Evolutionary conservation across 1,284 basidiomycete species (phyloP), one percentile per base, ranked within the genome.

Genomic region (Bjerkandera adusta): DNA sequence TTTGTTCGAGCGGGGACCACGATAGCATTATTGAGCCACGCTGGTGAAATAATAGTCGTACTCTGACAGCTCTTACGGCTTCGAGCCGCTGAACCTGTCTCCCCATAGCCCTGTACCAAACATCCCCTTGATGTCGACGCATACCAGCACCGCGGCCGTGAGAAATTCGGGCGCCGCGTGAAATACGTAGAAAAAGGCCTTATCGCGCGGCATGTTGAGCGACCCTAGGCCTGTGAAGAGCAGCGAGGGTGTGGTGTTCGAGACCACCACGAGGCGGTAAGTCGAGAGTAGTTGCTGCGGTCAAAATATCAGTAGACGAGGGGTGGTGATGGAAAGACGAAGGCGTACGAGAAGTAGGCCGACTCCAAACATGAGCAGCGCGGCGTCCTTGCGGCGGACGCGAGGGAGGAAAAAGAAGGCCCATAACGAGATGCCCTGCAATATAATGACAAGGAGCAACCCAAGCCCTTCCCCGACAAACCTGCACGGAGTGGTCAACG

Each of bases 151-250:
- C 25, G 57, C 54, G 12, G 52, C 61, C 4, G 63, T 60, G 26
- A 70, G 24, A 67, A 68, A 73, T 51, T 76, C 74, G 1, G 70
- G 71, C 11, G 71, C 52, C 26, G 67, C 59, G 47, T 76, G 73
- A 43, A 73, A 67, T 10, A 71, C 50, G 53, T 76, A 76, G 57
- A 77, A 77, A 0, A 55, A 47, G 7, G 62, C 63, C 56, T 76
- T 75, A 18, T 62, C 64, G 7, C 43, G 44, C 2, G 60, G 41
- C 10, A 57, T 64, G 55, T 71, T 69, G 13, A 68, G 61, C 1
- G 68, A 62, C 20, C 62, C 68, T 8, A 66, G 64, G 0, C 47
- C 66, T 3, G 30, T 57, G 5, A 65, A 68, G 2, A 50, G 47
- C 5, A 73, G 56, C 1, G 70, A 66, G 3, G 60, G 60, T 1